A percentile compares a stretch with the other conserved stretches of the same genome.
Evolutionary conservation across 2,329 filamentous ascomycete species (phyloP).

Genomic region (Arthrobotrys entomopaga): DNA sequence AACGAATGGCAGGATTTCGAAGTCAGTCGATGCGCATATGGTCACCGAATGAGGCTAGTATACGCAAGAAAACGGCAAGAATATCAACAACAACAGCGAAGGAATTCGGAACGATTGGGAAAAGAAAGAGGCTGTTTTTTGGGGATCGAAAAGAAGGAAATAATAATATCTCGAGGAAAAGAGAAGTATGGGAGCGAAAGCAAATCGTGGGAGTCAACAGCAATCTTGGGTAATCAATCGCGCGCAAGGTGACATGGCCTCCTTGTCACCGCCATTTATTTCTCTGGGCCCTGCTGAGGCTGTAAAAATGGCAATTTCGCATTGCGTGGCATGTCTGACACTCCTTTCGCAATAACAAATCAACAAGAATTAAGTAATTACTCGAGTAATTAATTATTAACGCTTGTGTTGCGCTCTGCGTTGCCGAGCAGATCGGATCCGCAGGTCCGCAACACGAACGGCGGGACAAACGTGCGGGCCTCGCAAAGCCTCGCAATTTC

Average conservation of each 20-base stretch:
- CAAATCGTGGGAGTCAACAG: not conserved
- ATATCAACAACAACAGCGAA: conserved; percentile 31
- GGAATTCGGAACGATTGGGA: conserved; percentile 27
- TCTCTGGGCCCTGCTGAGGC: conserved; percentile 12
- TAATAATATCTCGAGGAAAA: not conserved
- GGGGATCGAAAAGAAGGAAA: no score
- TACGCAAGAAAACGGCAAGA: conserved; percentile 35
- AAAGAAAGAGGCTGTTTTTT: conserved; percentile 21
- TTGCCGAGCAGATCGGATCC: conserved; percentile 30
- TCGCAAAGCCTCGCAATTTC: conserved; percentile 36
- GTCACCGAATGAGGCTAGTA: conserved; percentile 40
- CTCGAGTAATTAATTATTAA: no score
- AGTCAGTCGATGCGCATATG: conserved; percentile 36
- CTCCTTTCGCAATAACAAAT: not conserved
- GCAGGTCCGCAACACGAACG: conserved; percentile 29
- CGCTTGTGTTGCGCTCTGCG: conserved; percentile 18
- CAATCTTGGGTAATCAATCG: conserved; percentile 20
- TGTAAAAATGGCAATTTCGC: conserved; percentile 26
- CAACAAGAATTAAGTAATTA: no score
- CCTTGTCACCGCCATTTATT: conserved; percentile 3
- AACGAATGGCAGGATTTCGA: conserved; percentile 22
- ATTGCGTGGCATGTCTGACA: conserved; percentile 45
- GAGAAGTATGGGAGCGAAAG: conserved; percentile 5
- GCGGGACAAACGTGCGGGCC: conserved; percentile 5
- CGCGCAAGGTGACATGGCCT: conserved; percentile 22